Evolutionary conservation across 352 stramenopile genomes (phyloP), one percentile per base, ranked within the genome.

Genomic region (Phytopythium ostracodes): DNA sequence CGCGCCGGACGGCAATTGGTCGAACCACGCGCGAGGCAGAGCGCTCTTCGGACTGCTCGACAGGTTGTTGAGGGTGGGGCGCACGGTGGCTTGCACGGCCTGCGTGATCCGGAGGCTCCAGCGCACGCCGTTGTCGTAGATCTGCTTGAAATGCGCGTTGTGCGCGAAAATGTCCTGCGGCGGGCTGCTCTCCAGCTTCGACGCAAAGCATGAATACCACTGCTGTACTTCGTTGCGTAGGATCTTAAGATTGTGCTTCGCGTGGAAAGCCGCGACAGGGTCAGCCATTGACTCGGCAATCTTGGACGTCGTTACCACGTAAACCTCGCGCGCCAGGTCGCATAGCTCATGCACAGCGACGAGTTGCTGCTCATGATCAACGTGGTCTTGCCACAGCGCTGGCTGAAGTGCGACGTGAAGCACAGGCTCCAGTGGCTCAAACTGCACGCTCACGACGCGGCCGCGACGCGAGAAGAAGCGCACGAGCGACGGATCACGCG

Each of bases 341-440:
- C 82, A 89, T 11, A 96, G 73, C 57, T 96, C 84, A 49, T 88
- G 71, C 38, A 91, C 78, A 12, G 79, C 77, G 53, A 79, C 75
- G 6, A 88, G 60, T 52, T 91, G 77, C 54, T 79, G 72, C 43
- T 84, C 61, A 24, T 90, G 73, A 50, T 93, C 84, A 29, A 93
- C 77, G 57, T 89, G 84, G 52, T 92, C 85, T 56, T 91, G 77
- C 85, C 85, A 96, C 2, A 96, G 68, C 18, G 83, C 79, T 10
- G 87, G 87, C 36, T 92, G 85, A 44, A 96, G 72, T 1, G 87
- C 85, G 44, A 96, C 85, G 54, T 94, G 84, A 36, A 93, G 71
- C 53, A 96, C 84, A 47, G 87, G 87, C 56, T 93, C 80, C 0
- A 96, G 63, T 4, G 84, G 85, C 36, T 96, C 85, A 36, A 84